A percentile compares a stretch with the other conserved stretches of the same genome.
Conservation (phyloP, 2,329 filamentous ascomycete species). For the Fusarium coffeatum region DNA sequence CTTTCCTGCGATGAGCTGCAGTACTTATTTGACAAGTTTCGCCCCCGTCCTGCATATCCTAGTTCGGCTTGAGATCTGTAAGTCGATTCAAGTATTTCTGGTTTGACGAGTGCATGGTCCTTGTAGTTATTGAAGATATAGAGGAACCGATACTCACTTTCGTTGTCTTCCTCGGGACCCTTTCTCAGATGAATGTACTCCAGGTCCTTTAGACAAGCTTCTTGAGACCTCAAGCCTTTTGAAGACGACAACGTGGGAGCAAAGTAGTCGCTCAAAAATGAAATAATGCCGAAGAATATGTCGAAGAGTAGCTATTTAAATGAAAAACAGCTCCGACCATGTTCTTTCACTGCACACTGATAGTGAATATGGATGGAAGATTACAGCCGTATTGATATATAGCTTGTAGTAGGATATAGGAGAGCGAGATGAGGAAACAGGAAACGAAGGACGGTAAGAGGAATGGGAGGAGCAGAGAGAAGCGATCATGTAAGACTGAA, state of each 20-base stretch:
- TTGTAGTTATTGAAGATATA: background rate
- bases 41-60: background rate
- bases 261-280: background rate
- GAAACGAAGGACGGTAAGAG: background rate
- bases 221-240: background rate
- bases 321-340: background rate
- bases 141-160: background rate
- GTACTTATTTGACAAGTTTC: background rate
- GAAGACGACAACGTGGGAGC: background rate
- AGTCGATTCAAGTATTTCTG: background rate
- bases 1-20: background rate
- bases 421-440: background rate
- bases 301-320: background rate
- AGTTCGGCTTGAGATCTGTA: background rate
- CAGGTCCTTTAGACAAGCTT: background rate
- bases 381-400: background rate
- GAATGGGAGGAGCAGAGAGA: background rate
- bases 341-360: background rate
- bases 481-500: background rate
- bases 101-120: background rate
- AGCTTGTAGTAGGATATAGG: background rate
- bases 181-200: fast-evolving
- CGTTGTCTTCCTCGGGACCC: background rate
- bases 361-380: fast-evolving
- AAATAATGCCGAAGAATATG: too few relatives aligned